Evolutionary conservation across 2,329 filamentous ascomycete species (phyloP), one percentile per base, ranked within the genome.

Genomic region (Orbilia oligospora): DNA sequence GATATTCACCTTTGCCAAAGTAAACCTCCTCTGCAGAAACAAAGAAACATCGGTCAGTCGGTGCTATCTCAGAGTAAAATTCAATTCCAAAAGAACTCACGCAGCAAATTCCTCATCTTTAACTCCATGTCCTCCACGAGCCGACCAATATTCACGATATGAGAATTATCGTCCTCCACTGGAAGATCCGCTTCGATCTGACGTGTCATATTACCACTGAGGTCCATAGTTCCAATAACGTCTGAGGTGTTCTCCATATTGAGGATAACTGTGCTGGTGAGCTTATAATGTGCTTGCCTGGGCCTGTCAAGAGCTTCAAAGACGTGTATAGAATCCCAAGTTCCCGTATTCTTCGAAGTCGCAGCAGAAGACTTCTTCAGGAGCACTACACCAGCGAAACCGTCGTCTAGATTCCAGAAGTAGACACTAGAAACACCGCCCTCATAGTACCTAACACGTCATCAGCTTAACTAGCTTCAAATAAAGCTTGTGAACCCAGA

Each of bases 41-140:
- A 56, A 16, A 12, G 24, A 56, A 51, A 38, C 48, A 61, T 46
- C 27, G 20, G 53, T 80, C 71, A 80, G 80, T 63, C 16, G 16
- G 16, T 22, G 10, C 10, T 22, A 10, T 16, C 5, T 14, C 4
- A 24, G 20, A 5, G 4, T 38, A 10, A 5, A 12, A 41, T 24
- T 20, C 0, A 20, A 16, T 44, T n/a, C 18, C n/a, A 20, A 55
- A 22, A 22, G 8, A 20, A 84, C 86, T 80, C 84, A 88, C 87
- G 95, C 84, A 99, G 87, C 85, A 98, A 85, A 85, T 99, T 99
- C 81, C 96, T 90, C 96, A 99, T 98, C 88, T 97, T 97, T 84
- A 97, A 90, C 87, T 99, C 96, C 96, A 99, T 98, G 85, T 99
- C 96, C 87, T 99, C 96, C 66, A 99, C 94, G 83, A 99, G 88